Evolutionary conservation across 352 stramenopile species (phyloP), one percentile per base, ranked within the genome.

Genomic region (Pythium biforme): DNA sequence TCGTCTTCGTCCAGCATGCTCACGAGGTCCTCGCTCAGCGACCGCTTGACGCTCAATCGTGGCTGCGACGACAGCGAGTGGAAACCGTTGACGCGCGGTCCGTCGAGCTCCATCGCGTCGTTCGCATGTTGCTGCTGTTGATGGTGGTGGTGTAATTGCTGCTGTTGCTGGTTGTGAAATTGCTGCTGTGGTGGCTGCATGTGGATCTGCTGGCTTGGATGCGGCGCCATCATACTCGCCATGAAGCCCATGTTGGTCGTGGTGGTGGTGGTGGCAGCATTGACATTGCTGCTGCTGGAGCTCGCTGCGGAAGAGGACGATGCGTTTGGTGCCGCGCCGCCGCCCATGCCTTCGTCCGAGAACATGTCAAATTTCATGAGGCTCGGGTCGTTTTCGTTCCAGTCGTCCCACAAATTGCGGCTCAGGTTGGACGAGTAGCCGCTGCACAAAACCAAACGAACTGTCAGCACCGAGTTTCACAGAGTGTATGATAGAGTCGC

Each of bases 401-500:
- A 95, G 69, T 95, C 86, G 57, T 93, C 84, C 86, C 86, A 95
- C 22, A 95, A 67, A 64, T 95, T 95, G 41, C 86, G 82, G 43
- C 83, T 92, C 65, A 92, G 70, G 39, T 77, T 89, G n/a, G 81
- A 89, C 52, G 84, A 88, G 8, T 94, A 72, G 3, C 83, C 86
- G 14, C 86, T 95, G 53, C 10, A 31, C 31, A 52, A 59, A 14
- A 9, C 25, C 26, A 37, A 17, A 46, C 7, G 9, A 48, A 3
- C 0, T 37, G 11, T 33, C 33, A 55, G 1, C 27, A 61, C 39
- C 37, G 12, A 19, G 17, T 8, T 11, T 22, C 19, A n/a, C n/a
- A n/a, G n/a, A n/a, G n/a, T n/a, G n/a, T n/a, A n/a, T n/a, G n/a
- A n/a, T n/a, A n/a, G n/a, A 53, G 29, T 17, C 19, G 17, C 1